phyloP scores from a whole-genome alignment of 2,329 filamentous ascomycete species.

The Fusarium fujikuroi region DNA sequence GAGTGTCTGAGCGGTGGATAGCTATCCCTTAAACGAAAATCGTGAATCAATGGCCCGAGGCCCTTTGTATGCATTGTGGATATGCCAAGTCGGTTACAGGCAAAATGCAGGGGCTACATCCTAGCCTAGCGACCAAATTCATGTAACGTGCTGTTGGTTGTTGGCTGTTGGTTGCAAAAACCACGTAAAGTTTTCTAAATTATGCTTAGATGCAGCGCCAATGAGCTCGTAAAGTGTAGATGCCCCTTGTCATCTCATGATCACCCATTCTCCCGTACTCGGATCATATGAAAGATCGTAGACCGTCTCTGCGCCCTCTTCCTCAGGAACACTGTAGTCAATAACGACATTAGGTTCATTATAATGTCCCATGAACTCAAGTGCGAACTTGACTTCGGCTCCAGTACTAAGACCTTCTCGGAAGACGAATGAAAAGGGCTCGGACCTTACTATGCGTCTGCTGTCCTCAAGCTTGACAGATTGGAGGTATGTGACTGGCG shows the following conservation, averaged over 20 bases:
- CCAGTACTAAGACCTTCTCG: conserved; percentile 43
- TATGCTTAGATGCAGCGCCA: not conserved
- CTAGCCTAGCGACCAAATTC: not conserved
- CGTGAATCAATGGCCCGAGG: not conserved
- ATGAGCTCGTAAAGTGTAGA: fast-evolving
- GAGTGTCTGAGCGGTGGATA: not conserved
- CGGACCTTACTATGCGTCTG: conserved; percentile 48
- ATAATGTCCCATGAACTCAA: conserved; percentile 62
- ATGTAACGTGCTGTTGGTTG: not conserved
- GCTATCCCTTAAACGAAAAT: not conserved
- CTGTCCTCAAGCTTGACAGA: conserved; percentile 54
- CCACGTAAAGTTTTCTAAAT: not conserved
- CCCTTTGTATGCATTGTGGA: not conserved
- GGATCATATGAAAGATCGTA: conserved; percentile 32
- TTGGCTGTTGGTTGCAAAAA: not conserved
- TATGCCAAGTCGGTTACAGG: not conserved
- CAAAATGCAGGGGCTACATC: not conserved
- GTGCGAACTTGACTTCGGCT: conserved; percentile 49
- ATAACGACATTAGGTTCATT: conserved; percentile 52
- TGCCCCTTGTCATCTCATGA: not conserved
- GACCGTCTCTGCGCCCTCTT: not conserved
- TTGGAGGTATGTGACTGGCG: conserved; percentile 53
- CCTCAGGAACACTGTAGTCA: not conserved
- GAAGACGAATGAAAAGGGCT: conserved; percentile 53
- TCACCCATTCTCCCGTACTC: conserved; percentile 18